phyloP scores from a whole-genome alignment of 2,329 filamentous ascomycete genomes.

The Colletotrichum noveboracense region DNA sequence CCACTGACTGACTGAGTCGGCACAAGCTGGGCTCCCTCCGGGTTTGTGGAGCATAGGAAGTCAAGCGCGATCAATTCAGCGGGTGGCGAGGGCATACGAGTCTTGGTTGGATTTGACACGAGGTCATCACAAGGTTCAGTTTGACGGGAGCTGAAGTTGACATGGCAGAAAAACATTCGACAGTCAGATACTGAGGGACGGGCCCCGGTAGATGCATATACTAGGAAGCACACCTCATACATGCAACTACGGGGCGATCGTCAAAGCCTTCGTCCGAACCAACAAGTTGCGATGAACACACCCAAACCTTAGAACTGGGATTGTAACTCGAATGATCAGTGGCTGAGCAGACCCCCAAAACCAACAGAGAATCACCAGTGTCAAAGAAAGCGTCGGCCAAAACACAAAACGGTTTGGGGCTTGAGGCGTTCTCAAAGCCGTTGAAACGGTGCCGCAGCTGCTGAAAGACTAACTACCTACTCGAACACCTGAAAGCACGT shows the following conservation, averaged over 20 bases:
- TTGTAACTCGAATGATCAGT: not conserved
- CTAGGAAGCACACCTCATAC: not conserved
- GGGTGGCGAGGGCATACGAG: not conserved
- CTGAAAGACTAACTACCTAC: not conserved
- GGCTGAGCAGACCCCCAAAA: not conserved
- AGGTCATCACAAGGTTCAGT: not conserved
- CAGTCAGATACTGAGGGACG: accelerated
- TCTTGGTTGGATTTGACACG: not conserved
- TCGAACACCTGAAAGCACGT: not conserved
- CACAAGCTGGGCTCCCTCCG: not conserved
- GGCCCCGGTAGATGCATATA: not conserved
- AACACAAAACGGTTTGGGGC: not conserved
- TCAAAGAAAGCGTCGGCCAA: not conserved
- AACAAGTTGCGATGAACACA: not conserved
- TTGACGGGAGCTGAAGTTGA: not conserved
- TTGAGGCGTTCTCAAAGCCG: not conserved
- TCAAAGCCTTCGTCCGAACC: not conserved
- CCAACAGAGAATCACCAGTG: not conserved
- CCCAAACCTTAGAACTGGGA: not conserved
- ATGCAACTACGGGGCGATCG: not conserved
- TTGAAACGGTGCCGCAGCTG: not conserved
- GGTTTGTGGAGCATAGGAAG: not conserved
- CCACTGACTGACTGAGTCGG: not conserved
- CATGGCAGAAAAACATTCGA: not conserved
- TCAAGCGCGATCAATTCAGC: not conserved